Conservation (phyloP, 1,284 basidiomycete species). For the Cutaneotrichosporon mucoides region DNA sequence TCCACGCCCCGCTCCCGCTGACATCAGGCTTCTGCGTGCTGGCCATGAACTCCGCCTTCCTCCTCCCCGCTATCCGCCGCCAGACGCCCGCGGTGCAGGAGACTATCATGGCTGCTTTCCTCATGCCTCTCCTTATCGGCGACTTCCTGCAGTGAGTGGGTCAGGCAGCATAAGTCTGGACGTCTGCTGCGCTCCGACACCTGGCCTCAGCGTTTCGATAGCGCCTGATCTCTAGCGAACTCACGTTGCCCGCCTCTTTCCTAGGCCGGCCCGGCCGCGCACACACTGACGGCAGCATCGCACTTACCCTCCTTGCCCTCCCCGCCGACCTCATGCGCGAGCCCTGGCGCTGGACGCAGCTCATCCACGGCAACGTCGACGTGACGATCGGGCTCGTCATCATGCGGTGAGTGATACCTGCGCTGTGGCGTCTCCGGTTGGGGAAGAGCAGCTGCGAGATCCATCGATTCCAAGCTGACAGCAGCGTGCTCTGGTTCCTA, state of each 20-base stretch:
- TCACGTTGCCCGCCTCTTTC: too few species aligned
- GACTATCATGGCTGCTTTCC: slow-evolving; percentile 34
- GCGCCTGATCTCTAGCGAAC: too few species aligned
- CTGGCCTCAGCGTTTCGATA: too few species aligned
- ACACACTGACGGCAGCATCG: slow-evolving; percentile 25
- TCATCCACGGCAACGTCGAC: slow-evolving; percentile 46
- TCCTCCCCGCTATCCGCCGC: slow-evolving; percentile 36
- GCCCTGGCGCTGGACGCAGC: slow-evolving; percentile 42
- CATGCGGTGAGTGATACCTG: slow-evolving; percentile 32
- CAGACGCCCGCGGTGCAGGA: slow-evolving; percentile 26
- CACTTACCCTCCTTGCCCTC: slow-evolving; percentile 32
- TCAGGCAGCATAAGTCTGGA: too few species aligned
- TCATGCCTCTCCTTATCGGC: slow-evolving; percentile 44
- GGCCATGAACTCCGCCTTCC: slow-evolving; percentile 43
- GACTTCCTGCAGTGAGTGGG: slow-evolving; percentile 24
- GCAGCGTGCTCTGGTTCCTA: background rate
- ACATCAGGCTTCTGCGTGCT: slow-evolving; percentile 47
- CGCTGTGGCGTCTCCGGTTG: too few species aligned
- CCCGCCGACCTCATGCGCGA: slow-evolving; percentile 27
- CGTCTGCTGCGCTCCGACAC: too few species aligned
- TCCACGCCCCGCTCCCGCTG: background rate
- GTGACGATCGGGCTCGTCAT: slow-evolving; percentile 41
- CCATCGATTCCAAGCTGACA: background rate
- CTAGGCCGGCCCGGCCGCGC: too few species aligned
- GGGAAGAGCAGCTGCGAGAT: too few species aligned